Conservation (phyloP, 2,329 filamentous ascomycete species). For the Talaromyces albobiverticillius region DNA sequence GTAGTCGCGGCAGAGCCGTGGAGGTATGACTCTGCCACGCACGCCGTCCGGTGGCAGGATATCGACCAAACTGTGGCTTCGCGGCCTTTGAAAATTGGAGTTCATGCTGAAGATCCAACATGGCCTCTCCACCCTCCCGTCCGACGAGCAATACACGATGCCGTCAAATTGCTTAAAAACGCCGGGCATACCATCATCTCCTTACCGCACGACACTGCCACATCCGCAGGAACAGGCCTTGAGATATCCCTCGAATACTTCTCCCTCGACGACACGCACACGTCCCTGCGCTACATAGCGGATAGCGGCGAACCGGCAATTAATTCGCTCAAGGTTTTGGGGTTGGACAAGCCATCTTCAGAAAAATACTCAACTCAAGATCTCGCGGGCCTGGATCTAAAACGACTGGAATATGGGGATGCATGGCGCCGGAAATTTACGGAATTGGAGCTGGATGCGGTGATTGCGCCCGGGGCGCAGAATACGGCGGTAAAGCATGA, state of each 20-base stretch:
- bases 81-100: constrained; percentile 45
- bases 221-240: not conserved
- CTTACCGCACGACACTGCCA: constrained; percentile 19
- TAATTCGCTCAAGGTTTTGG: not conserved
- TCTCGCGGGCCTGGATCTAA: constrained; percentile 43
- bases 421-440: constrained; percentile 44
- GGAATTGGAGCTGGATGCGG: constrained; percentile 47
- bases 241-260: constrained; percentile 1
- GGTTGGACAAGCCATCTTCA: not conserved
- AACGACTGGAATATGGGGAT: constrained; percentile 32
- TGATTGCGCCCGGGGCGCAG: constrained; percentile 51
- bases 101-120: constrained; percentile 47
- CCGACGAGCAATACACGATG: constrained; percentile 42
- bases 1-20: constrained; percentile 43
- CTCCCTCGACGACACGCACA: not conserved
- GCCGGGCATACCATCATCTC: constrained; percentile 47
- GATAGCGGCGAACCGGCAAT: not conserved
- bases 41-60: constrained; percentile 48
- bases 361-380: constrained; percentile 32
- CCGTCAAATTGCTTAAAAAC: constrained; percentile 35
- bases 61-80: constrained; percentile 8
- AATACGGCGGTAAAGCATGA: constrained; percentile 54
- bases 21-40: constrained; percentile 42
- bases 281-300: not conserved
- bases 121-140: constrained; percentile 54